Conservation (phyloP, 2,329 filamentous ascomycete genomes). For the Cordyceps farinosa region DNA sequence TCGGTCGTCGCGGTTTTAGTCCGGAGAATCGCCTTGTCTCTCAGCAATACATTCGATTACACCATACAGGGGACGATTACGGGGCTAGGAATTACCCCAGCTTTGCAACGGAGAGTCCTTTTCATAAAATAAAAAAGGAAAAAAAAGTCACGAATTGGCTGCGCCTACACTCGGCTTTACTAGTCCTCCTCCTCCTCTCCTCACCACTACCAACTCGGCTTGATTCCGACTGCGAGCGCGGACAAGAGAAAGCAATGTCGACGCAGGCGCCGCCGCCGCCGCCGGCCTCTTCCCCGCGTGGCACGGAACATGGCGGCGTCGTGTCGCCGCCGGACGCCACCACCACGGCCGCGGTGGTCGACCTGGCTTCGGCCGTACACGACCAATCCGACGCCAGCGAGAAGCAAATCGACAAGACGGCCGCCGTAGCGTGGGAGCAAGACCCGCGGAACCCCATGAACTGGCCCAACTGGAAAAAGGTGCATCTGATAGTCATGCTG, state of each 20-base stretch:
- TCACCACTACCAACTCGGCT: too few species aligned
- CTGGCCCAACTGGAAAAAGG: constrained; percentile 43
- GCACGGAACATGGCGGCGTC: not conserved
- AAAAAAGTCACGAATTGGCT: too few species aligned
- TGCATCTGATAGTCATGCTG: constrained; percentile 36
- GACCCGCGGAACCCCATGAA: constrained; percentile 49
- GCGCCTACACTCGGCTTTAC: not conserved
- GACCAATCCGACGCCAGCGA: not conserved
- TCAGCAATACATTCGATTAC: too few species aligned
- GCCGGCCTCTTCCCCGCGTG: not conserved
- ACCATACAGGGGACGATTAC: too few species aligned
- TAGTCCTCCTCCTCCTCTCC: not conserved
- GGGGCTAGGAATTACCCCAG: too few species aligned
- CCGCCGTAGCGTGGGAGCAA: constrained; percentile 28
- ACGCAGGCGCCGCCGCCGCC: not conserved
- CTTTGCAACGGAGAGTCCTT: too few species aligned
- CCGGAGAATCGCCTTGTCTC: too few species aligned
- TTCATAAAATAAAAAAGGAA: too few species aligned
- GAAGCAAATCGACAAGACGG: not conserved
- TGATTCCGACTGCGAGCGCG: not conserved
- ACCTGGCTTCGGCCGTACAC: not conserved
- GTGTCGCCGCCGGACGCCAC: too few species aligned
- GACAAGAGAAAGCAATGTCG: not conserved
- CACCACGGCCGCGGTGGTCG: not conserved
- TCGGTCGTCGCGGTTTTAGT: too few species aligned